These are phyloP conservation scores for Paracoccidioides brasiliensis DNA, from an alignment of 2,329 filamentous ascomycete genomes.

Conservation along the genomic window DNA sequence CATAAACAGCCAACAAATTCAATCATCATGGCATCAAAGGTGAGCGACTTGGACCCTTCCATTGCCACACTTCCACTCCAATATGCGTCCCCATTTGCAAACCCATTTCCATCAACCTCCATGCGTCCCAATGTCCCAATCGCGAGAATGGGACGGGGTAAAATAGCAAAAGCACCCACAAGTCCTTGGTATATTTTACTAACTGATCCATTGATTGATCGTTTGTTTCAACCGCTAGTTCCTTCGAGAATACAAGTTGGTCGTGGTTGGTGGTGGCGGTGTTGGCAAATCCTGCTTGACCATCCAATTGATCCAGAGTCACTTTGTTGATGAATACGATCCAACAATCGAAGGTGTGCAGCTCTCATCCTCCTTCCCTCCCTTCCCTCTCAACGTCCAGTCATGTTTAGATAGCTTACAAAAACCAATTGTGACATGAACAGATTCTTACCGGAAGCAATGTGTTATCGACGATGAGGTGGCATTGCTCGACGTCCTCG, in stretches of 20 bases:
- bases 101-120: conserved; percentile 2
- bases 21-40: conserved; percentile 20
- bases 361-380: neutral
- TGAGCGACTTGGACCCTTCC: conserved; percentile 12
- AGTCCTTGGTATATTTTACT: conserved; percentile 1
- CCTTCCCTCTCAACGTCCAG: conserved; percentile 21
- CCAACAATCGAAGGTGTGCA: conserved; percentile 83
- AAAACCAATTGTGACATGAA: conserved; percentile 4
- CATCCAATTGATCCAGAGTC: conserved; percentile 87
- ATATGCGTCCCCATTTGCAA: conserved; percentile 1
- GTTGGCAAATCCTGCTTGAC: conserved; percentile 99
- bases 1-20: neutral
- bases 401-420: conserved; percentile 1
- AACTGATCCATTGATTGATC: conserved; percentile 8
- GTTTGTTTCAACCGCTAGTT: conserved; percentile 45
- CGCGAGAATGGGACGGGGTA: conserved; percentile 1
- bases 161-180: neutral
- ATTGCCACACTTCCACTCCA: neutral
- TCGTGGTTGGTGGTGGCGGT: conserved; percentile 94
- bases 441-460: conserved; percentile 99
- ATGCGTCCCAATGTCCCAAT: conserved; percentile 4
- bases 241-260: conserved; percentile 84
- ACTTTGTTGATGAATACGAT: conserved; percentile 99
- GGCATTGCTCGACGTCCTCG: conserved; percentile 90
- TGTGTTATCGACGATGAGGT: conserved; percentile 98